Percentiles rank a stretch among this genome's conserved stretches.
phyloP scores from a whole-genome alignment of 2,329 filamentous ascomycete genomes.

The Phoma sp. region DNA sequence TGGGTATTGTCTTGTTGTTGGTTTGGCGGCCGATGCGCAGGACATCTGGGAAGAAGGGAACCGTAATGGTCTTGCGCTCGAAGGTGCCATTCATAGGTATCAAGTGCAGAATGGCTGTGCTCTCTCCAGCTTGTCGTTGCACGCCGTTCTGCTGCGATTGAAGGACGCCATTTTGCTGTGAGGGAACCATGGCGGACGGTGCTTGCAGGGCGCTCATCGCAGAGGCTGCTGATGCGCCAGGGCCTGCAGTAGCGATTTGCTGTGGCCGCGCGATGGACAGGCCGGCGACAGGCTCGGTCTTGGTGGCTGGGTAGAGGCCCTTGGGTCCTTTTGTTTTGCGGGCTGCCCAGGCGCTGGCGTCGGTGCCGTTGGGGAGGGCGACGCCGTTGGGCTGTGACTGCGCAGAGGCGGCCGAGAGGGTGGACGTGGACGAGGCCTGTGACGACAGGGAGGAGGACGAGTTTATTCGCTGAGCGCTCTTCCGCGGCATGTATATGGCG shows the following conservation, averaged over 20 bases:
- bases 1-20: slow-evolving; percentile 94
- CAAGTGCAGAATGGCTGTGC: slow-evolving; percentile 82
- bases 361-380: slow-evolving; percentile 44
- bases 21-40: slow-evolving; percentile 95
- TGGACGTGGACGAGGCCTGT: slow-evolving; percentile 69
- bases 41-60: slow-evolving; percentile 93
- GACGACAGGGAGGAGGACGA: slow-evolving; percentile 84
- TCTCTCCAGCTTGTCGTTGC: slow-evolving; percentile 59
- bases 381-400: slow-evolving; percentile 70
- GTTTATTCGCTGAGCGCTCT: slow-evolving; percentile 82
- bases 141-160: slow-evolving; percentile 66
- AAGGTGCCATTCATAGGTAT: slow-evolving; percentile 95
- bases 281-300: slow-evolving; percentile 70
- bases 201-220: slow-evolving; percentile 70
- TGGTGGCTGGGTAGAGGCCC: slow-evolving; percentile 70
- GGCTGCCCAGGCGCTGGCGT: slow-evolving; percentile 50
- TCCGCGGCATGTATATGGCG: slow-evolving; percentile 87
- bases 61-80: slow-evolving; percentile 93
- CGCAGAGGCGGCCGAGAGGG: slow-evolving; percentile 67
- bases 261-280: slow-evolving; percentile 69
- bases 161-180: slow-evolving; percentile 73
- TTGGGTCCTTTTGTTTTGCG: slow-evolving; percentile 59
- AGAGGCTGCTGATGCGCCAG: slow-evolving; percentile 66
- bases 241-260: slow-evolving; percentile 64
- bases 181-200: slow-evolving; percentile 68